Percentiles rank a stretch among this genome's conserved stretches.
phyloP scores from a whole-genome alignment of 140 eudicot species.

The Senecio squalidus region DNA sequence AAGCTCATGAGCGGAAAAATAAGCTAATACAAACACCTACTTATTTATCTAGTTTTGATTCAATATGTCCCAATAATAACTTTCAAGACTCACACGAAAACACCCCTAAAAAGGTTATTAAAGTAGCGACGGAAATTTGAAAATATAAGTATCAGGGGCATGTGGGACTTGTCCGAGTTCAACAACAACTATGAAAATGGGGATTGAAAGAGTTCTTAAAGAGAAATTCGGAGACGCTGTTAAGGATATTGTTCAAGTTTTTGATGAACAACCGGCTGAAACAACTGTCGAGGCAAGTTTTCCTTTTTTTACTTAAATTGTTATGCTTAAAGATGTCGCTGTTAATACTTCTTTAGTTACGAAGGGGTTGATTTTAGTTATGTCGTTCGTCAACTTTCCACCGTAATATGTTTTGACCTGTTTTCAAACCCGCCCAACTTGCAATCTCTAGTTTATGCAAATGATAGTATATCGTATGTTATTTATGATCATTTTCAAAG shows the following conservation, averaged over 20 bases:
- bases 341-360: not conserved
- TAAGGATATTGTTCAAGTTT: constrained; percentile 73
- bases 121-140: not conserved
- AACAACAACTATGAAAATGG: constrained; percentile 94
- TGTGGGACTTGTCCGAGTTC: constrained; percentile 95
- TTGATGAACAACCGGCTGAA: constrained; percentile 52
- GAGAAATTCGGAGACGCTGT: constrained; percentile 87
- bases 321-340: not conserved
- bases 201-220: constrained; percentile 77
- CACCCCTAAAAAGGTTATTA: not conserved
- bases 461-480: no score
- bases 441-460: no score
- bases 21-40: no score
- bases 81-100: no score
- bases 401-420: no score
- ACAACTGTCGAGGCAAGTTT: constrained; percentile 66
- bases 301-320: not conserved
- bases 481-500: no score
- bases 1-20: no score
- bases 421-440: no score
- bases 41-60: no score
- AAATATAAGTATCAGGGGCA: constrained; percentile 51
- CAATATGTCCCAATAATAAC: no score
- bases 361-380: not conserved
- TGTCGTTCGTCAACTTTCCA: no score